Evolutionary conservation across 2,329 filamentous ascomycete genomes (phyloP), one percentile per base, ranked within the genome.

Genomic region (Microdochium bolleyi): DNA sequence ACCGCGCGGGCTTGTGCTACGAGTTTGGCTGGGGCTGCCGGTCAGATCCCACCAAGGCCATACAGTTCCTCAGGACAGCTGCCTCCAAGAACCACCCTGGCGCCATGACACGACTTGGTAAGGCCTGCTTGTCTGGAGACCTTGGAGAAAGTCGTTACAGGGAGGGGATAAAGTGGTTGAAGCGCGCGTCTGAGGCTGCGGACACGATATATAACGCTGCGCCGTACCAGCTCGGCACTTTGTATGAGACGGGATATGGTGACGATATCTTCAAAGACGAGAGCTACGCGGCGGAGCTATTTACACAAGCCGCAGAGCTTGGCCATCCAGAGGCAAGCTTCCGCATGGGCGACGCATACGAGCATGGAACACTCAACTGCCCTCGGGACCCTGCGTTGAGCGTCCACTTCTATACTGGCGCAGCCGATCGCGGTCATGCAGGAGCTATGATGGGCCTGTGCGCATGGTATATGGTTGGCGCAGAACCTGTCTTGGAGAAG

Each of bases 1-100:
- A 96, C 70, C 88, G 94, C 52, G 87, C 92, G 51, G 94, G 88
- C 16, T 77, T 99, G 53, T 96, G 92, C 73, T 97, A 97, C 72
- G 94, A 99, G 69, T 97, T 96, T 70, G 94, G 92, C 56, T 99
- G 94, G 94, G 94, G 94, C 41, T 95, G 87, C 63, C 85, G 90
- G 53, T 90, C 90, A 63, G 91, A 96, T 63, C 87, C 88, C 53
- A 83, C 87, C 50, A 96, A 96, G 71, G 92, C 94, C 46, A 88
- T 95, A 1, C 92, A 97, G 66, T 99, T 94, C 68, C 88, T 96
- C 65, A 86, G 92, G 52, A 86, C 88, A 56, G 88, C 92, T 10
- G 92, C 94, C 2, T 89, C 92, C 7, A 97, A 96, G 70, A 89
- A 91, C 55, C 94, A 99, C 63, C 94, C 94, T 0, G 94, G 94